Conservation (phyloP, 2,329 filamentous ascomycete genomes). For the Fonsecaea monophora region DNA sequence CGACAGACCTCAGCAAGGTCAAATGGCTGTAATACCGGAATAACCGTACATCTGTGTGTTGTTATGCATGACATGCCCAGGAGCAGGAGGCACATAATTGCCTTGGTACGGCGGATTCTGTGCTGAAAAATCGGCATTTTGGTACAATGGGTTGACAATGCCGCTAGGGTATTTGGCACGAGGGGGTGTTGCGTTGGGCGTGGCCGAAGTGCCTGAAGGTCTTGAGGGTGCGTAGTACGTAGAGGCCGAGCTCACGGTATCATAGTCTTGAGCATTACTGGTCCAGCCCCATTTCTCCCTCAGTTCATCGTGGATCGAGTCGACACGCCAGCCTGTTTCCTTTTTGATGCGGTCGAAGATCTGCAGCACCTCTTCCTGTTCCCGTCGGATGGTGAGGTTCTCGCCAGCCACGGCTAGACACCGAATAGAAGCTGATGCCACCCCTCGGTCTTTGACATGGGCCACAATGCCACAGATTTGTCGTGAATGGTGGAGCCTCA, state of each 20-base stretch:
- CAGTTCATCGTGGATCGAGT: constrained; percentile 73
- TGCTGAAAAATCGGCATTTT: constrained; percentile 74
- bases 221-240: constrained; percentile 39
- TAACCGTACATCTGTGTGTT: constrained; percentile 38
- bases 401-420: constrained; percentile 79
- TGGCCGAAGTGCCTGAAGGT: constrained; percentile 19
- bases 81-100: constrained; percentile 73
- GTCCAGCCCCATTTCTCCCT: constrained; percentile 80
- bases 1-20: background rate
- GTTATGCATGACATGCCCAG: constrained; percentile 32
- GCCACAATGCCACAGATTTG: constrained; percentile 89
- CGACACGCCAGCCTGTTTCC: constrained; percentile 80
- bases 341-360: constrained; percentile 78
- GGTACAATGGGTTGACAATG: constrained; percentile 73
- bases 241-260: constrained; percentile 43
- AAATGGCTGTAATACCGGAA: constrained; percentile 30
- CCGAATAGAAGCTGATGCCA: constrained; percentile 78
- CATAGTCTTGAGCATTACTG: constrained; percentile 47
- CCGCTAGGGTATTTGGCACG: constrained; percentile 50
- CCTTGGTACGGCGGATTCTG: constrained; percentile 83
- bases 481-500: constrained; percentile 76
- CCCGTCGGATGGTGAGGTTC: constrained; percentile 69
- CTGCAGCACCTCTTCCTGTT: constrained; percentile 80
- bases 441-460: constrained; percentile 79
- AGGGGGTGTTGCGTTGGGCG: constrained; percentile 36